Evolutionary conservation across 768 basidiomycete genomes (phyloP).

Genomic region (Coprinopsis cinerea): DNA sequence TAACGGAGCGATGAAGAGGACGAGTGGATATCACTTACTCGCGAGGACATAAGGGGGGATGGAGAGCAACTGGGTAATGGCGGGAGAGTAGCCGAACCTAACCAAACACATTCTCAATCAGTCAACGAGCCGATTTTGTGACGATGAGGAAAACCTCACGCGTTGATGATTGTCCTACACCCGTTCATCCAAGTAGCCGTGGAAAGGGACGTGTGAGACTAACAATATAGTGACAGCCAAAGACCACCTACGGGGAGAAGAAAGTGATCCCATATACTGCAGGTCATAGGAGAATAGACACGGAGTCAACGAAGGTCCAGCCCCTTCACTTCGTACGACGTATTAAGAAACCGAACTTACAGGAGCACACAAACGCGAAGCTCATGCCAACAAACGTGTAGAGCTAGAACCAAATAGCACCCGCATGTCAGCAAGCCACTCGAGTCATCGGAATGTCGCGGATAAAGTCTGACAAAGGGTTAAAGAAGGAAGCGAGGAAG

Average conservation of each 20-base stretch:
- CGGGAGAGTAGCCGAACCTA: constrained; percentile 55
- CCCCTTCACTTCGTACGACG: too few relatives aligned
- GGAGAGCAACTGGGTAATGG: constrained; percentile 59
- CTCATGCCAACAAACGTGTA: constrained; percentile 54
- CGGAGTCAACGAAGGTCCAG: too few relatives aligned
- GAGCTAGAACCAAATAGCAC: constrained; percentile 21
- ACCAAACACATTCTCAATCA: too few relatives aligned
- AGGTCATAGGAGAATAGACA: too few relatives aligned
- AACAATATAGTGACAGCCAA: too few relatives aligned
- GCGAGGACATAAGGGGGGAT: constrained; percentile 63
- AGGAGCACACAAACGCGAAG: constrained; percentile 51
- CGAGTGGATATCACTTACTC: constrained; percentile 32
- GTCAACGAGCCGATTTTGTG: background rate
- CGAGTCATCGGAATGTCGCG: too few relatives aligned
- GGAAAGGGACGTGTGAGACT: too few relatives aligned
- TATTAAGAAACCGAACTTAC: constrained; percentile 32
- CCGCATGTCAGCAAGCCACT: too few relatives aligned
- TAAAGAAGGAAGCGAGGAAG: too few relatives aligned
- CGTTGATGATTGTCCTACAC: constrained; percentile 54
- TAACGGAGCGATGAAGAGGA: background rate
- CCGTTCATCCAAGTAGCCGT: background rate
- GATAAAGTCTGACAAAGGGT: too few relatives aligned
- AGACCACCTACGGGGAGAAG: constrained; percentile 57
- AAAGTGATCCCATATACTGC: constrained; percentile 65
- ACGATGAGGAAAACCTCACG: constrained; percentile 22